A percentile compares a stretch with the other conserved stretches of the same genome.
Evolutionary conservation across 306 rosid genomes (phyloP).

Genomic region (Pterocarpus santalinus): DNA sequence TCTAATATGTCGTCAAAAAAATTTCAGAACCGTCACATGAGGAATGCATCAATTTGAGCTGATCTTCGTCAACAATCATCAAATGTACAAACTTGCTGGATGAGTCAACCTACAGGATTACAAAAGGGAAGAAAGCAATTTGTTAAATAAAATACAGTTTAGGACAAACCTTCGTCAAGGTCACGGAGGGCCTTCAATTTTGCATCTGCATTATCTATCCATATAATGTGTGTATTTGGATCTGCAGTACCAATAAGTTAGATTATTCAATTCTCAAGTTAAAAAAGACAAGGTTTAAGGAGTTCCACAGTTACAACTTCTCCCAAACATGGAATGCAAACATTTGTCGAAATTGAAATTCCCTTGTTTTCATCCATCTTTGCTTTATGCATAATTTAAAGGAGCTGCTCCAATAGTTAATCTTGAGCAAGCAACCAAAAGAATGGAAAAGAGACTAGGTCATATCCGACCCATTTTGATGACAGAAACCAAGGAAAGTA

Average conservation of each 20-base stretch:
- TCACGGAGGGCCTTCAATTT: slow-evolving; percentile 83
- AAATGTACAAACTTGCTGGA: slow-evolving; percentile 6
- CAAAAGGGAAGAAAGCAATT: slow-evolving; percentile 11
- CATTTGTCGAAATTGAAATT: slow-evolving; percentile 19
- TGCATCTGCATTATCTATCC: slow-evolving; percentile 82
- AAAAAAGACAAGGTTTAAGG: slow-evolving; percentile 8
- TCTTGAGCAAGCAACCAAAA: slow-evolving; percentile 20
- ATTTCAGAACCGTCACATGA: not conserved
- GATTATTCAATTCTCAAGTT: slow-evolving; percentile 33
- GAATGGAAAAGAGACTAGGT: not conserved
- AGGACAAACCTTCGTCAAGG: slow-evolving; percentile 72
- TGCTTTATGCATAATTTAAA: slow-evolving; percentile 29
- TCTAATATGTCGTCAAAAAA: slow-evolving; percentile 20
- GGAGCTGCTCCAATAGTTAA: slow-evolving; percentile 13
- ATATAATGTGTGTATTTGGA: slow-evolving; percentile 91
- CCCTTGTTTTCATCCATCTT: not conserved
- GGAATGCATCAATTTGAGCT: slow-evolving; percentile 21
- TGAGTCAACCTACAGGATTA: slow-evolving; percentile 24
- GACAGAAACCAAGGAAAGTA: slow-evolving; percentile 24
- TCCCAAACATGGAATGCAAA: slow-evolving; percentile 16
- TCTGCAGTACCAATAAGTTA: slow-evolving; percentile 58
- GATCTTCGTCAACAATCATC: slow-evolving; percentile 24
- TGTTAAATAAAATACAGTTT: slow-evolving; percentile 10
- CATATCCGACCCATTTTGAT: not conserved
- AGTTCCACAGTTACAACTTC: not conserved